Evolutionary conservation across 78 protist species (phyloP).

Genomic region (Chrysochromulina tobinii): DNA sequence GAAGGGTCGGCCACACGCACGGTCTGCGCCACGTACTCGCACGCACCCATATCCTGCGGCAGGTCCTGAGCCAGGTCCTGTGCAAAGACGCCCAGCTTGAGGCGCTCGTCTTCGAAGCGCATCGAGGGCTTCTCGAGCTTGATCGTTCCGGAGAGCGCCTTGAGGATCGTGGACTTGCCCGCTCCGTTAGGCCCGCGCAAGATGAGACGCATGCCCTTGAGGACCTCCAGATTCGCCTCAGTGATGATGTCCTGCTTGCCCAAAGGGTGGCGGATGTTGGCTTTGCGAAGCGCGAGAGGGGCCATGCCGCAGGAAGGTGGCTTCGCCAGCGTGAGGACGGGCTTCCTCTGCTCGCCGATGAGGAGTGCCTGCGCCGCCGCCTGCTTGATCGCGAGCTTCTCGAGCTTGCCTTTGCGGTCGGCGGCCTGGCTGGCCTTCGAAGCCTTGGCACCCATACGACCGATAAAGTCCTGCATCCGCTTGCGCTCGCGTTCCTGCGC

Average conservation of each 20-base stretch:
- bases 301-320: background rate
- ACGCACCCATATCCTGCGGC: background rate
- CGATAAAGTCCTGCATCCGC: background rate
- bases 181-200: constrained; percentile 2
- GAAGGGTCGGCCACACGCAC: background rate
- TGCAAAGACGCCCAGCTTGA: background rate
- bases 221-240: background rate
- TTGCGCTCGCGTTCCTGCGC: background rate
- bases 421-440: background rate
- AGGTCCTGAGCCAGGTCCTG: constrained; percentile 24
- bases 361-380: background rate
- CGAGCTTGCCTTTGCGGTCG: constrained; percentile 6
- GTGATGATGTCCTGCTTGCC: background rate
- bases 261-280: background rate
- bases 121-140: no score
- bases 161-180: background rate
- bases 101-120: background rate
- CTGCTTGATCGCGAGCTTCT: background rate
- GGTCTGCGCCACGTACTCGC: background rate
- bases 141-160: background rate
- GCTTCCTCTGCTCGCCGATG: background rate
- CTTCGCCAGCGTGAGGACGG: background rate
- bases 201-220: background rate
- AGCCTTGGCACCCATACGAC: constrained; percentile 2
- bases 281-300: background rate